A percentile compares a stretch with the other conserved stretches of the same genome.
Conservation (phyloP, 352 stramenopile species). For the Globisporangium heterothallicum region DNA sequence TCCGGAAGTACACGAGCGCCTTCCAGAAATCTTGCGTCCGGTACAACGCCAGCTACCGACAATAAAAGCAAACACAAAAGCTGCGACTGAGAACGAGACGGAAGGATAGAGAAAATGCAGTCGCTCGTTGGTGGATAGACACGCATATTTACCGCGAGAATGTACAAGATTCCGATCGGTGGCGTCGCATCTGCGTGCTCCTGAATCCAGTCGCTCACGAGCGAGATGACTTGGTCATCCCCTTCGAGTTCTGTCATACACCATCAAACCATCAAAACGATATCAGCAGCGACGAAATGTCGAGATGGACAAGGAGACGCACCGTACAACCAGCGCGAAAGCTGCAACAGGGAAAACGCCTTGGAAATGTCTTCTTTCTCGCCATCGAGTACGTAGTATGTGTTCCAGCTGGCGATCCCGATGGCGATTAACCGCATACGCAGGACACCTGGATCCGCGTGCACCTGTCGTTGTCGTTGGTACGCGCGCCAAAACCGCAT, state of each 20-base stretch:
- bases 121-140: too few relatives aligned
- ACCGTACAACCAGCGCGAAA: slow-evolving; percentile 77
- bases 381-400: slow-evolving; percentile 38
- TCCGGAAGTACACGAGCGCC: slow-evolving; percentile 42
- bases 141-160: slow-evolving; percentile 33
- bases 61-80: background rate
- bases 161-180: slow-evolving; percentile 24
- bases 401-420: slow-evolving; percentile 35
- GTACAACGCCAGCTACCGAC: slow-evolving; percentile 35
- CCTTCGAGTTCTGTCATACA: slow-evolving; percentile 28
- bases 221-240: slow-evolving; percentile 17
- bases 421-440: slow-evolving; percentile 22
- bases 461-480: slow-evolving; percentile 6
- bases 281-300: slow-evolving; percentile 1
- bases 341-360: slow-evolving; percentile 27
- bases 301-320: slow-evolving; percentile 1
- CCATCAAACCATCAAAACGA: background rate
- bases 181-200: slow-evolving; percentile 3
- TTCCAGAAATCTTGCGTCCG: slow-evolving; percentile 30
- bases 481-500: slow-evolving; percentile 20
- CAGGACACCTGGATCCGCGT: background rate
- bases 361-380: slow-evolving; percentile 23
- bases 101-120: background rate
- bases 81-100: background rate
- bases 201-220: slow-evolving; percentile 14